Evolutionary conservation across 768 basidiomycete species (phyloP).

Genomic region (Russula brevipes): DNA sequence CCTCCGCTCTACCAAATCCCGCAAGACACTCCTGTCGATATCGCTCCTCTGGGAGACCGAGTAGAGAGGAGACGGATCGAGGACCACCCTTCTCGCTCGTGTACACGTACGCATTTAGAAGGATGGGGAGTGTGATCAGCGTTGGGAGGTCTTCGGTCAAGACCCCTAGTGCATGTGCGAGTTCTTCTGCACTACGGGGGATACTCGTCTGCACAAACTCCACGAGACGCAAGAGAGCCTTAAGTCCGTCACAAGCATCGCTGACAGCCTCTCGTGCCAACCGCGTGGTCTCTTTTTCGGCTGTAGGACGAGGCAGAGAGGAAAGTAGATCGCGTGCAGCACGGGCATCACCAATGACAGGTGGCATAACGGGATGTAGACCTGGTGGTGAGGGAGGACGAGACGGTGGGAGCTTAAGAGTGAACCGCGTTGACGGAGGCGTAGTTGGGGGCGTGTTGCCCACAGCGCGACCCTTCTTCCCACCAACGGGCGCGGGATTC

Average conservation of each 20-base stretch:
- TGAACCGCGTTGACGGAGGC: conserved; percentile 55
- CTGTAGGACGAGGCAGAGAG: conserved; percentile 54
- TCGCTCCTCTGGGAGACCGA: conserved; percentile 54
- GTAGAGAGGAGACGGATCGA: conserved; percentile 46
- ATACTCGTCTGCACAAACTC: conserved; percentile 35
- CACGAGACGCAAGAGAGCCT: conserved; percentile 51
- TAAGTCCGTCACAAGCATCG: conserved; percentile 65
- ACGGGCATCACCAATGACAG: conserved; percentile 53
- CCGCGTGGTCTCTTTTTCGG: conserved; percentile 43
- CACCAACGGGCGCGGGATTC: conserved; percentile 29
- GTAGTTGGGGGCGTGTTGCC: conserved; percentile 50
- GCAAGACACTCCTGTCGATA: conserved; percentile 65
- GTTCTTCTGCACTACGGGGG: conserved; percentile 26
- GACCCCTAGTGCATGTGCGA: conserved; percentile 41
- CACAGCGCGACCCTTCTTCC: conserved; percentile 30
- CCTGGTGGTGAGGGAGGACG: conserved; percentile 60
- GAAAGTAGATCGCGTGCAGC: conserved; percentile 57
- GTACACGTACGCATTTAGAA: conserved; percentile 46
- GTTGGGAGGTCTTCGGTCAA: conserved; percentile 64
- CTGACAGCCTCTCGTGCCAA: conserved; percentile 78
- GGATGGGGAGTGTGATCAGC: conserved; percentile 65
- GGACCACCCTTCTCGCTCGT: conserved; percentile 27
- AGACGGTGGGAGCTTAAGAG: conserved; percentile 59
- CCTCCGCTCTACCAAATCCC: conserved; percentile 76
- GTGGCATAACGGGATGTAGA: conserved; percentile 31